Evolutionary conservation across 305 asterid genomes (phyloP).

Genomic region (Euphrasia arctica): DNA sequence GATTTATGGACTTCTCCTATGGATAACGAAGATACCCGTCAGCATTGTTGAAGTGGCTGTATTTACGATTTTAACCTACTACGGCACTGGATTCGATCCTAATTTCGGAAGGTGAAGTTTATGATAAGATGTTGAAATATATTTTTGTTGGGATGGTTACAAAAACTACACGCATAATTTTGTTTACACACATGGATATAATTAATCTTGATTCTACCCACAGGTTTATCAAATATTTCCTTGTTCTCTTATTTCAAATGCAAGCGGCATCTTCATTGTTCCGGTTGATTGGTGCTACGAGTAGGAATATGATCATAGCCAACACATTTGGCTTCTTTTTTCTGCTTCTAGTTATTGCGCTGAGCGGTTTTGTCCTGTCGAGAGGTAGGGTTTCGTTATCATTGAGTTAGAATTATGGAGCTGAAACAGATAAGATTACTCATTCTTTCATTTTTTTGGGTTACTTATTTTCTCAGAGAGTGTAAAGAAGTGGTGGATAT

Average conservation of each 20-base stretch:
- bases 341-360: conserved; percentile 28
- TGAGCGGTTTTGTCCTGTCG: conserved; percentile 43
- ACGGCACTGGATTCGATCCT: conserved; percentile 43
- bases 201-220: conserved; percentile 1
- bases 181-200: not conserved
- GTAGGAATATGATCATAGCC: conserved; percentile 37
- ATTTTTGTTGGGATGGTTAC: not conserved
- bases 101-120: conserved; percentile 35
- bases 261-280: conserved; percentile 36
- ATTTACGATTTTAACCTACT: conserved; percentile 36
- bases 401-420: not conserved
- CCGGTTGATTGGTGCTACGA: conserved; percentile 36
- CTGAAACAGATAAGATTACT: not conserved
- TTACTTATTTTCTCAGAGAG: conserved; percentile 19
- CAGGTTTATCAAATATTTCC: conserved; percentile 41
- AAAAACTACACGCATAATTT: too few relatives aligned
- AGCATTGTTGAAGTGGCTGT: conserved; percentile 27
- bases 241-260: conserved; percentile 29
- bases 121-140: not conserved
- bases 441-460: not conserved
- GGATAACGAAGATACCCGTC: conserved; percentile 34
- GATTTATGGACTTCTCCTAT: conserved; percentile 39
- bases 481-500: conserved; percentile 55
- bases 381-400: conserved; percentile 31
- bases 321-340: conserved; percentile 35